A percentile compares a stretch with the other conserved stretches of the same genome.
These are phyloP conservation scores for Salinomyces thailandicus DNA, from an alignment of 2,329 filamentous ascomycete genomes.

Conservation along the genomic window DNA sequence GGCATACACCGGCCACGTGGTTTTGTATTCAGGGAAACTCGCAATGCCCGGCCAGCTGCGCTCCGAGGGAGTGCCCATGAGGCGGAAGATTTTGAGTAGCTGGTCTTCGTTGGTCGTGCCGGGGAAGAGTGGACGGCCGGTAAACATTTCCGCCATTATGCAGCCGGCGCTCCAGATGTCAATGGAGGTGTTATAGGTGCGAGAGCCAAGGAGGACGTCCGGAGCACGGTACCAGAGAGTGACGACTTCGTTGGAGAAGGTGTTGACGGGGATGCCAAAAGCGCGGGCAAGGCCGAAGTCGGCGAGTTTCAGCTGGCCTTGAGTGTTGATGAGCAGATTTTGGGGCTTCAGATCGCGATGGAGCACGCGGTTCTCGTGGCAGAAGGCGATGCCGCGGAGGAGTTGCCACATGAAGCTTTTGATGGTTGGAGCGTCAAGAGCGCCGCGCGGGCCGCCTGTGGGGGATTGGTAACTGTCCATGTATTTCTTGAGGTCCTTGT, in stretches of 20 bases:
- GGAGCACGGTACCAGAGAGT: slow-evolving; percentile 96
- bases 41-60: slow-evolving; percentile 92
- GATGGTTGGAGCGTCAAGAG: slow-evolving; percentile 79
- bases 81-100: slow-evolving; percentile 89
- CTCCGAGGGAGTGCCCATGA: slow-evolving; percentile 97
- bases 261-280: slow-evolving; percentile 95
- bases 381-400: slow-evolving; percentile 90
- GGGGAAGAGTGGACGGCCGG: slow-evolving; percentile 85
- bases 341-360: slow-evolving; percentile 95
- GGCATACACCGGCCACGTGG: slow-evolving; percentile 85
- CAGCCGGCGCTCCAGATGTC: slow-evolving; percentile 99
- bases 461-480: slow-evolving; percentile 56
- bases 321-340: slow-evolving; percentile 88
- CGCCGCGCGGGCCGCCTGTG: slow-evolving; percentile 74
- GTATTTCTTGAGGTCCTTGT: slow-evolving; percentile 95
- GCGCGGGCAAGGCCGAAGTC: slow-evolving; percentile 91
- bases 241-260: slow-evolving; percentile 95
- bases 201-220: slow-evolving; percentile 82
- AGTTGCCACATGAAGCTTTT: slow-evolving; percentile 99
- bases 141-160: slow-evolving; percentile 99
- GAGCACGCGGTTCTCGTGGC: slow-evolving; percentile 91
- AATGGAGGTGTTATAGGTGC: slow-evolving; percentile 99
- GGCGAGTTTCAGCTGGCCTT: slow-evolving; percentile 81
- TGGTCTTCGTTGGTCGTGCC: slow-evolving; percentile 98
- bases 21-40: slow-evolving; percentile 95